Conservation (phyloP, 495 filamentous ascomycete genomes). For the Tuber brumale region DNA sequence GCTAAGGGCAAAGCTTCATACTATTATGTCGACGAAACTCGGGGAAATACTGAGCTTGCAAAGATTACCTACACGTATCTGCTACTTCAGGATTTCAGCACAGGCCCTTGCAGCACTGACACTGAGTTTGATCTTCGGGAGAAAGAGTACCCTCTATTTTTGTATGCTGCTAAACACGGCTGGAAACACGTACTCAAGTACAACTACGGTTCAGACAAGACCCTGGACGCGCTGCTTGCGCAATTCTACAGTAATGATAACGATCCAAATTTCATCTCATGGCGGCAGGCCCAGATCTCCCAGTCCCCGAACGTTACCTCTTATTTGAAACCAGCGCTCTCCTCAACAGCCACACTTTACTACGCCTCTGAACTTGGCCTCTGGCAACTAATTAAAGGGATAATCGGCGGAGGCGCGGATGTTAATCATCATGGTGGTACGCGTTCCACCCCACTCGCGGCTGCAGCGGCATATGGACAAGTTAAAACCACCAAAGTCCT, state of each 20-base stretch:
- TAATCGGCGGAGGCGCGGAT: slow-evolving; percentile 6
- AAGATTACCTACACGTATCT: slow-evolving; percentile 17
- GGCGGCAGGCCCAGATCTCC: background rate
- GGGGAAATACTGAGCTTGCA: slow-evolving; percentile 5
- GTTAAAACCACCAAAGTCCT: background rate
- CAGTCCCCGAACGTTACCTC: background rate
- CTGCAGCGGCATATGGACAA: background rate
- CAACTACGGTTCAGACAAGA: background rate
- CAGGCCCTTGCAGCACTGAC: background rate
- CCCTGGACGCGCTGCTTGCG: slow-evolving; percentile 3
- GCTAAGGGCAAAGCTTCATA: background rate
- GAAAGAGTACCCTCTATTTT: background rate
- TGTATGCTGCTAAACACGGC: slow-evolving; percentile 10
- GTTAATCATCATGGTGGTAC: background rate
- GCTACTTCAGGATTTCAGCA: slow-evolving; percentile 11
- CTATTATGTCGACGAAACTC: background rate
- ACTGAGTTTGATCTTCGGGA: background rate
- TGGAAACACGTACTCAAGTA: background rate
- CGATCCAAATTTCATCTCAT: background rate
- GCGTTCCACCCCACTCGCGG: background rate
- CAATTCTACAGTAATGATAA: background rate
- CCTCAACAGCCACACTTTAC: background rate
- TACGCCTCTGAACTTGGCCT: background rate
- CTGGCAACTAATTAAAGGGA: background rate
- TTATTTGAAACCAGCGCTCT: background rate